A percentile compares a stretch with the other conserved stretches of the same genome.
phyloP scores from a whole-genome alignment of 352 stramenopile species.

The Chrysophaeum taylorii region DNA sequence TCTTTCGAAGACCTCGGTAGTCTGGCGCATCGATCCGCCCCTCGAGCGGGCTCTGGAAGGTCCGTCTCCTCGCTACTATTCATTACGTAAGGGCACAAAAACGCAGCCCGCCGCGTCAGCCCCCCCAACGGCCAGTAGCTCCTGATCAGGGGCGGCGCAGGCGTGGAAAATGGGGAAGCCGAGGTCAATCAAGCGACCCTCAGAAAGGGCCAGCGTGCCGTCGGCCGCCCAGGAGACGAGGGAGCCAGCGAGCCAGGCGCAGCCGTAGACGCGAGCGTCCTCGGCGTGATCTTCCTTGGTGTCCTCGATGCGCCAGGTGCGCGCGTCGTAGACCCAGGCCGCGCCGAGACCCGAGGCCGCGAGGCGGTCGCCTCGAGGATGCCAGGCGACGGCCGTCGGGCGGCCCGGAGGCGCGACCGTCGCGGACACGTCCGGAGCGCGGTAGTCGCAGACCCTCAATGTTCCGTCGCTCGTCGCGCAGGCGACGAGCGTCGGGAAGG shows the following conservation, averaged over 20 bases:
- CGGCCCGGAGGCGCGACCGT: neutral
- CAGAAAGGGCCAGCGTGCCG: neutral
- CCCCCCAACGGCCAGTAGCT: too few relatives aligned
- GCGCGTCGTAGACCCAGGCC: conserved; percentile 5
- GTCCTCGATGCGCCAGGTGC: neutral
- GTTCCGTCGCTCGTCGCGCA: conserved; percentile 5
- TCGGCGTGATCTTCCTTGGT: neutral
- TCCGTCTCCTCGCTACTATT: neutral
- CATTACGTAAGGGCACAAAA: neutral
- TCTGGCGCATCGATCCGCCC: neutral
- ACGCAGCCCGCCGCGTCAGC: too few relatives aligned
- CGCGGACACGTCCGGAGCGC: neutral
- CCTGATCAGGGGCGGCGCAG: too few relatives aligned
- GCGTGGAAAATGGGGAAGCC: conserved; percentile 1
- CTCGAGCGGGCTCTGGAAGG: too few relatives aligned
- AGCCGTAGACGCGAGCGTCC: neutral
- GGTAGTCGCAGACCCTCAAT: neutral
- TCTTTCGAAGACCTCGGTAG: neutral
- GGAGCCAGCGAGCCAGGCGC: neutral
- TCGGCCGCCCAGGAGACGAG: conserved; percentile 3
- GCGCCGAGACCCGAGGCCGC: neutral
- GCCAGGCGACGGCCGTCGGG: conserved; percentile 3
- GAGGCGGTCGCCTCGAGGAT: neutral
- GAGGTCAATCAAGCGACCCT: neutral
- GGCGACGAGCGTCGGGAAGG: conserved; percentile 8